A percentile compares a stretch with the other conserved stretches of the same genome.
Conservation (phyloP, 441 rosid species). For the Viola pubescens region DNA sequence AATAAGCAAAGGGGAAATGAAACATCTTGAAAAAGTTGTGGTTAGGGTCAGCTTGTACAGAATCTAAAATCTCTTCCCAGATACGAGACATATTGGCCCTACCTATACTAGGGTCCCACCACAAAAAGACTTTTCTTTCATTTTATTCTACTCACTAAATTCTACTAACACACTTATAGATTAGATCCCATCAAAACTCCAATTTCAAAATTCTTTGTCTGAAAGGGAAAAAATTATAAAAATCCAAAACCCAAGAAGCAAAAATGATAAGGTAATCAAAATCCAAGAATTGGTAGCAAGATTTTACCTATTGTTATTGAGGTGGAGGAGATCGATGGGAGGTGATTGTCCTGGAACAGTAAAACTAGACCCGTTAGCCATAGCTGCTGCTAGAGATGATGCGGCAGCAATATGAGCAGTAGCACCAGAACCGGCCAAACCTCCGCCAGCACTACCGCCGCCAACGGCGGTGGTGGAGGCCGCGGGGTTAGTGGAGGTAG, state of each 20-base stretch:
- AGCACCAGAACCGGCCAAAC: slow-evolving; percentile 18
- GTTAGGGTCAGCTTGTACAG: slow-evolving; percentile 47
- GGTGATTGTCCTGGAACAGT: slow-evolving; percentile 43
- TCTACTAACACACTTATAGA: too few relatives aligned
- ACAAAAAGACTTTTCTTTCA: not conserved
- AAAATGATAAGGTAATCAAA: too few relatives aligned
- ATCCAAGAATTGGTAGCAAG: not conserved
- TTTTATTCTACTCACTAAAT: too few relatives aligned
- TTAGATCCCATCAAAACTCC: too few relatives aligned
- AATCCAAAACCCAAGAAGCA: too few relatives aligned
- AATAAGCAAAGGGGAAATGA: not conserved
- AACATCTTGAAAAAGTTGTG: slow-evolving; percentile 21
- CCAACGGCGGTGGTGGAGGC: slow-evolving; percentile 10
- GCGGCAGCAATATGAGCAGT: slow-evolving; percentile 6
- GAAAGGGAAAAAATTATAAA: not conserved
- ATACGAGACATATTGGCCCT: slow-evolving; percentile 37
- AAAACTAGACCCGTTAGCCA: slow-evolving; percentile 32
- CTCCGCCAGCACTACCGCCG: slow-evolving; percentile 12
- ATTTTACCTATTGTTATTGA: slow-evolving; percentile 25
- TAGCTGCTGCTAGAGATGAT: slow-evolving; percentile 20
- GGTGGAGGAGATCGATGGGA: slow-evolving; percentile 50
- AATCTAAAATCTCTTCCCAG: slow-evolving; percentile 35
- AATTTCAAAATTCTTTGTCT: not conserved
- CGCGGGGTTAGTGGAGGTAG: slow-evolving; percentile 21
- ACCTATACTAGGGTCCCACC: slow-evolving; percentile 41